Evolutionary conservation across 805 yeast genomes (phyloP).

Genomic region (Lipomyces yamanashiensis): DNA sequence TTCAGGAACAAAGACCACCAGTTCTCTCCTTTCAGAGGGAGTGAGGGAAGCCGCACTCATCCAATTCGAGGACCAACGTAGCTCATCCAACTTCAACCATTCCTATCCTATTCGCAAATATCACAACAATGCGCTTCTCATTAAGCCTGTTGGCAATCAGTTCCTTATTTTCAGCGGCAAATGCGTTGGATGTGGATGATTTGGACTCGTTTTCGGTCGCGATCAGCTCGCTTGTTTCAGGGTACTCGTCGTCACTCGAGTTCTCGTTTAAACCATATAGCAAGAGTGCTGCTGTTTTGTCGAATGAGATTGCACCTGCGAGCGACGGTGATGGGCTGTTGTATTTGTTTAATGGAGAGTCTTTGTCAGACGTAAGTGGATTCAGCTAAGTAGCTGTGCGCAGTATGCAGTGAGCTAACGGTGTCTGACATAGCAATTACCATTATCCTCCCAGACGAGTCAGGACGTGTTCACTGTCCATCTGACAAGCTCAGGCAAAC

Average conservation of each 20-base stretch:
- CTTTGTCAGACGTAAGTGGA: slow-evolving; percentile 19
- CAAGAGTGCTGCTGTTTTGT: slow-evolving; percentile 5
- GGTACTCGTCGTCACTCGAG: background rate
- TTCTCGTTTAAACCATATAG: slow-evolving; percentile 8
- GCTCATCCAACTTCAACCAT: background rate
- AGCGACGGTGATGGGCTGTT: background rate
- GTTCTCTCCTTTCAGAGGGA: too few species aligned
- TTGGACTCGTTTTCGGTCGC: slow-evolving; percentile 5
- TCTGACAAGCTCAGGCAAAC: slow-evolving; percentile 13
- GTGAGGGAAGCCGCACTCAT: background rate
- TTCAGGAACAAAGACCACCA: too few species aligned
- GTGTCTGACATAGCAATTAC: slow-evolving; percentile 8
- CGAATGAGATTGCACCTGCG: background rate
- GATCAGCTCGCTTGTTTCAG: slow-evolving; percentile 5
- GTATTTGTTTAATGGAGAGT: slow-evolving; percentile 13
- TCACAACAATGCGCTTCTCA: background rate
- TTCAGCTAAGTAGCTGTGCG: too few species aligned
- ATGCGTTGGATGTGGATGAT: background rate
- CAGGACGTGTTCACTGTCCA: slow-evolving; percentile 20
- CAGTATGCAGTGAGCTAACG: too few species aligned
- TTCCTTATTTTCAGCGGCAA: background rate
- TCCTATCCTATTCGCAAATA: too few species aligned
- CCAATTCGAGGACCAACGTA: background rate
- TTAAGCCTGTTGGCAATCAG: background rate
- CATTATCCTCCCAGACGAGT: background rate